Conservation (phyloP, 2,329 filamentous ascomycete genomes). For the Ploettnerulaceae sp. region DNA sequence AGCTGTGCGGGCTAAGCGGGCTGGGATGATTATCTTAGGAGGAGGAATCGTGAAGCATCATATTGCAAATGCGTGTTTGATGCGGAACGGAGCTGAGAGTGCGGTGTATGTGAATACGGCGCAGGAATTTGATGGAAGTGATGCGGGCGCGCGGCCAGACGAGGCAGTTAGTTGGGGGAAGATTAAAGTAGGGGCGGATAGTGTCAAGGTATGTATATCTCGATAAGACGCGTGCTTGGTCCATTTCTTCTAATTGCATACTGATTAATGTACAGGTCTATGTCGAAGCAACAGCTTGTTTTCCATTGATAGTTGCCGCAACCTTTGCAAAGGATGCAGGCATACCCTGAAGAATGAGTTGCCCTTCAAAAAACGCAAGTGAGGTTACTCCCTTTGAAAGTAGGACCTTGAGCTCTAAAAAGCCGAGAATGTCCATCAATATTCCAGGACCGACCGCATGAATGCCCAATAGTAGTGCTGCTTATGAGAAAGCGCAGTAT, state of each 20-base stretch:
- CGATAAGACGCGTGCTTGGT: no score
- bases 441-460: no score
- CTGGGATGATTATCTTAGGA: conserved; percentile 92
- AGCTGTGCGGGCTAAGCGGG: conserved; percentile 77
- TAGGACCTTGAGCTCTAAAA: no score
- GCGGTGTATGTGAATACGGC: conserved; percentile 98
- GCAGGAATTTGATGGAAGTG: conserved; percentile 95
- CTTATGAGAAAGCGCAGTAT: no score
- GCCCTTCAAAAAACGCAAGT: not conserved
- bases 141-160: conserved; percentile 89
- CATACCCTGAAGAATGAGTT: not conserved
- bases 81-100: conserved; percentile 95
- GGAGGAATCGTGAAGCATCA: conserved; percentile 97
- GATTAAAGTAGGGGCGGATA: conserved; percentile 83
- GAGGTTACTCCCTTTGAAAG: no score
- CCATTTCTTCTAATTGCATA: conserved; percentile 4
- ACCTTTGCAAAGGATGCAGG: conserved; percentile 52
- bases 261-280: conserved; percentile 48
- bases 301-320: conserved; percentile 62
- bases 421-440: no score
- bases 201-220: conserved; percentile 67
- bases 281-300: conserved; percentile 59
- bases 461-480: no score
- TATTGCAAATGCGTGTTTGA: conserved; percentile 94
- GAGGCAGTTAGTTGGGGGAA: conserved; percentile 99